Percentiles rank a stretch among this genome's conserved stretches.
Conservation (phyloP, 108 stramenopile species). For the Skeletonema marinoi region DNA sequence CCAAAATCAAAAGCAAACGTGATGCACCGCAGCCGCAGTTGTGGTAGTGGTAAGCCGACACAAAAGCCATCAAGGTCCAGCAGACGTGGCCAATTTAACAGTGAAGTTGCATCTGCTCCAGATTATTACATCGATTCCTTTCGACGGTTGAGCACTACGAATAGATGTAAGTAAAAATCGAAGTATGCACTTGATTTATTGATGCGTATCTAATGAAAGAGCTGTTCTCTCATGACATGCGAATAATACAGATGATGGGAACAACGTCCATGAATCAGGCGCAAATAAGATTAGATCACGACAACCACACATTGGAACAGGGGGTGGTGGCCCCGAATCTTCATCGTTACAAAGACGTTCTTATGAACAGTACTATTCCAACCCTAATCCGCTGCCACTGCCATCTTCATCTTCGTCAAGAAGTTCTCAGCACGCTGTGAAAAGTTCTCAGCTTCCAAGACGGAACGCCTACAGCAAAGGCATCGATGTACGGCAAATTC, state of each 20-base stretch:
- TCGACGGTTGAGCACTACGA: not conserved
- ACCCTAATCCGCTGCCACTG: not conserved
- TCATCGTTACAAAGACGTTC: not conserved
- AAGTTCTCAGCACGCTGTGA: not conserved
- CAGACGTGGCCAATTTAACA: not conserved
- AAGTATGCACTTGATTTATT: not conserved
- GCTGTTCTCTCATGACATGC: no score
- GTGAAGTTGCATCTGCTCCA: not conserved
- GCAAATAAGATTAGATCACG: no score
- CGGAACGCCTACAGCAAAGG: not conserved
- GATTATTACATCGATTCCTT: not conserved
- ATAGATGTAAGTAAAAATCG: not conserved
- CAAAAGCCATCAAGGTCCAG: not conserved
- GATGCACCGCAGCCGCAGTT: not conserved
- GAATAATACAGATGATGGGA: no score
- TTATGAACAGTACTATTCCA: not conserved
- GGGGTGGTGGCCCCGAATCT: not conserved
- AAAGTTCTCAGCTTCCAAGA: not conserved
- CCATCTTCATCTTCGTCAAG: not conserved
- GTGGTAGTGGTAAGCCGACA: not conserved
- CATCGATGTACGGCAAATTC: not conserved
- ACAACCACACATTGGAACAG: no score
- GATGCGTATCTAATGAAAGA: no score
- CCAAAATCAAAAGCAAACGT: not conserved
- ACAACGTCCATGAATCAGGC: no score